phyloP scores from a whole-genome alignment of 768 basidiomycete species.

The Thelephora aurantiotincta region DNA sequence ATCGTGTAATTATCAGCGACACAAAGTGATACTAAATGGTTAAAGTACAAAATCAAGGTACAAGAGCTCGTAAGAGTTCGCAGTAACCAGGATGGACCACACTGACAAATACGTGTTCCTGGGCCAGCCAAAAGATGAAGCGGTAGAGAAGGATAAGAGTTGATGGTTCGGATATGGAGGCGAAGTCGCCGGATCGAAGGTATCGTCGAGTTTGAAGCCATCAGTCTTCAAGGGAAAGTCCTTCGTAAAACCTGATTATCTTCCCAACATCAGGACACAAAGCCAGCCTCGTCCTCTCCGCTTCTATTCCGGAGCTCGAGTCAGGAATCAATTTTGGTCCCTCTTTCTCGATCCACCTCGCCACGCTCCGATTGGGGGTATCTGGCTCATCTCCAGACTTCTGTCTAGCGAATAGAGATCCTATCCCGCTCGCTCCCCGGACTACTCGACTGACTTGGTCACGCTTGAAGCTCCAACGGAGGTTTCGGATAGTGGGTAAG shows the following conservation, averaged over 20 bases:
- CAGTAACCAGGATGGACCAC: no score
- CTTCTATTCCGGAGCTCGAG: constrained; percentile 34
- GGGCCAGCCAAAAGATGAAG: no score
- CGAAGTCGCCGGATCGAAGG: no score
- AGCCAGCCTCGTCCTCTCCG: constrained; percentile 53
- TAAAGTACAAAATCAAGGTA: no score
- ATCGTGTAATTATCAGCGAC: no score
- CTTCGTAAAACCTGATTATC: constrained; percentile 47
- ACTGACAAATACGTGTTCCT: no score
- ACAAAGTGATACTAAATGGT: no score
- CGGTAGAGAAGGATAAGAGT: no score
- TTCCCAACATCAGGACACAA: constrained; percentile 50
- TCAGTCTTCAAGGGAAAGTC: constrained; percentile 12
- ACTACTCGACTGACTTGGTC: constrained; percentile 48
- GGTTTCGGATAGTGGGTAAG: constrained; percentile 45
- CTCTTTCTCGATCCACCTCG: constrained; percentile 27
- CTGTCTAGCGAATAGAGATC: neutral
- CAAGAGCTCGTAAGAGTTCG: no score
- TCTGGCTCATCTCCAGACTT: constrained; percentile 1
- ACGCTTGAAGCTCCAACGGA: constrained; percentile 59
- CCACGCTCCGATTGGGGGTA: constrained; percentile 12
- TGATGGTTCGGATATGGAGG: no score
- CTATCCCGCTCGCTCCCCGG: constrained; percentile 25
- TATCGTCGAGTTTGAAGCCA: neutral
- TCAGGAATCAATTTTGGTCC: constrained; percentile 41